A percentile compares a stretch with the other conserved stretches of the same genome.
phyloP scores from a whole-genome alignment of 148 eudicot genomes.

The Dysphania ambrosioides region DNA sequence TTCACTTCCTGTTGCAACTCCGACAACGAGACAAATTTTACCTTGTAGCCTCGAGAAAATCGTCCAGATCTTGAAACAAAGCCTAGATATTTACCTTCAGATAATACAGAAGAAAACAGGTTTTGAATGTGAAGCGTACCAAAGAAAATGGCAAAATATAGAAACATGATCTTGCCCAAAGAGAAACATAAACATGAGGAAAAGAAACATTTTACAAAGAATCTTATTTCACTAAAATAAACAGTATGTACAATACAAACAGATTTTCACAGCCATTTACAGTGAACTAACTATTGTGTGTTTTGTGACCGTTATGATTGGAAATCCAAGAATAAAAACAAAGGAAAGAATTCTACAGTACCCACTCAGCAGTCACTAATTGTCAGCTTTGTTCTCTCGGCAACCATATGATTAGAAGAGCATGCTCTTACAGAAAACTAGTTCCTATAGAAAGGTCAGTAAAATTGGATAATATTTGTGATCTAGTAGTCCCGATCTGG shows the following conservation, averaged over 20 bases:
- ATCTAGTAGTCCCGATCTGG: constrained; percentile 88
- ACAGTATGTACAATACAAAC: background rate
- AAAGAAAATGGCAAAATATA: background rate
- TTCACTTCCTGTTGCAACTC: background rate
- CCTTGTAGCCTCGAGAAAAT: too few relatives aligned
- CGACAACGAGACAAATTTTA: background rate
- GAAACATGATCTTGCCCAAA: too few relatives aligned
- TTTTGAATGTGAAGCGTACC: background rate
- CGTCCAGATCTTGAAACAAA: too few relatives aligned
- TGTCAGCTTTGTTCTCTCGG: background rate
- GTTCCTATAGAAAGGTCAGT: constrained; percentile 79
- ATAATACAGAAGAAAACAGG: background rate
- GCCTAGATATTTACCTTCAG: too few relatives aligned
- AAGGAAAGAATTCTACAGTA: constrained; percentile 2
- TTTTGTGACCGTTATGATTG: background rate
- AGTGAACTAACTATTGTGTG: background rate
- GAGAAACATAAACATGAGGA: background rate
- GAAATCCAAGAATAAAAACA: background rate
- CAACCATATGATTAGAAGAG: background rate
- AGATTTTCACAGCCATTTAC: constrained; percentile 8
- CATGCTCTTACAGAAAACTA: constrained; percentile 68
- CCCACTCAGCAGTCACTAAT: background rate
- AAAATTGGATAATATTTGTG: constrained; percentile 72
- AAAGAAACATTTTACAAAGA: constrained; percentile 2
- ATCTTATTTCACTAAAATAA: background rate